phyloP scores from a whole-genome alignment of 306 rosid genomes.

The Begonia fuchsioides region DNA sequence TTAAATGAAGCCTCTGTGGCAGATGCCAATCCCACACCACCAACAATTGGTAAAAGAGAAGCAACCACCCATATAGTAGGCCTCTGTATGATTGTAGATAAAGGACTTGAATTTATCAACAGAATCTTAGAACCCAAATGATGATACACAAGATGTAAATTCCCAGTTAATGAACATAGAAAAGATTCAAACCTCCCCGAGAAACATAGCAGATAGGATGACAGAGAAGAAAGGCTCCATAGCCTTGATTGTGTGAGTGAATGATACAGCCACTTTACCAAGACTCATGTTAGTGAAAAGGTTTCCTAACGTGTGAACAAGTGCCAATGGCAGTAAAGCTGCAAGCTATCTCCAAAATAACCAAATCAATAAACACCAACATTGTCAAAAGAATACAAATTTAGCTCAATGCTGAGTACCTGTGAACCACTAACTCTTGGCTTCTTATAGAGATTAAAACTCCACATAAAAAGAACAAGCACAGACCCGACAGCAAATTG shows the following conservation, averaged over 20 bases:
- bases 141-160: background rate
- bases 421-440: constrained; percentile 54
- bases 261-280: constrained; percentile 92
- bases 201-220: constrained; percentile 88
- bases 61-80: constrained; percentile 70
- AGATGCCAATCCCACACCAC: constrained; percentile 86
- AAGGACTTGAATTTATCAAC: too few relatives aligned
- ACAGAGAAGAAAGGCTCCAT: constrained; percentile 96
- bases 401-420: constrained; percentile 23
- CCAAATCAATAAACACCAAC: constrained; percentile 3
- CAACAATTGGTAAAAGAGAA: constrained; percentile 79
- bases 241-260: too few relatives aligned
- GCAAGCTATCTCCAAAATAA: constrained; percentile 39
- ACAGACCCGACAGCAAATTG: constrained; percentile 68
- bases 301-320: constrained; percentile 76
- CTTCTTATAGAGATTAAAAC: constrained; percentile 58
- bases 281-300: constrained; percentile 95
- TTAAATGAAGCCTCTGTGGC: constrained; percentile 80
- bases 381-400: constrained; percentile 8
- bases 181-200: constrained; percentile 61
- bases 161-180: background rate
- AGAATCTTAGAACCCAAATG: too few relatives aligned
- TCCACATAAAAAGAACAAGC: constrained; percentile 64
- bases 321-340: constrained; percentile 66
- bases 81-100: constrained; percentile 18